phyloP scores from a whole-genome alignment of 768 basidiomycete species.

The Boletus coccyginus region DNA sequence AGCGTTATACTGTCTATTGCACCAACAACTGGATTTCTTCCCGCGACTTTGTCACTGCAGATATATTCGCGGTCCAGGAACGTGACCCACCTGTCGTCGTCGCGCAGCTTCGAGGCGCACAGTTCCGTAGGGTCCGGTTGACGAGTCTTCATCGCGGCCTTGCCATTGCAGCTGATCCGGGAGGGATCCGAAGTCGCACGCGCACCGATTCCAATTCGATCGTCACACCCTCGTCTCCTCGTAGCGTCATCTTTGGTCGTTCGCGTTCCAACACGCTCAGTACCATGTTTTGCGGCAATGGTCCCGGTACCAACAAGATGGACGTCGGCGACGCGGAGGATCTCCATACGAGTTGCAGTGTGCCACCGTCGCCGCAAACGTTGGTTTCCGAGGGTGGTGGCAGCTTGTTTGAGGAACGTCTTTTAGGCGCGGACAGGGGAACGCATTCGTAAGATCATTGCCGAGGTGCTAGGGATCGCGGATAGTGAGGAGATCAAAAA shows the following conservation, averaged over 20 bases:
- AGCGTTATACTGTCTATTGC: constrained; percentile 52
- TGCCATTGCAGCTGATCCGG: constrained; percentile 30
- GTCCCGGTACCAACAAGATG: constrained; percentile 4
- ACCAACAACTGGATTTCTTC: constrained; percentile 42
- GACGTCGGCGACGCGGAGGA: constrained; percentile 6
- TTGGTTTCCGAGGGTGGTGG: constrained; percentile 33
- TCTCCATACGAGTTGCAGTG: constrained; percentile 13
- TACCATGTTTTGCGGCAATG: constrained; percentile 2
- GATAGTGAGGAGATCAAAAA: constrained; percentile 39
- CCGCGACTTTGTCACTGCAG: constrained; percentile 45
- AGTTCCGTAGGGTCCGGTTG: constrained; percentile 56
- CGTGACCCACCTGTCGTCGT: constrained; percentile 42
- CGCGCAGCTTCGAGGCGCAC: constrained; percentile 54
- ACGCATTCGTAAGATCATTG: constrained; percentile 40
- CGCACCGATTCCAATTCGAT: constrained; percentile 31
- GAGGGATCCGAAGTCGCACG: constrained; percentile 3
- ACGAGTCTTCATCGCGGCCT: constrained; percentile 47
- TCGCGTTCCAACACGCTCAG: constrained; percentile 28
- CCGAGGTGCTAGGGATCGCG: constrained; percentile 40
- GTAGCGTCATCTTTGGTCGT: constrained; percentile 28
- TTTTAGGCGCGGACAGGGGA: not conserved
- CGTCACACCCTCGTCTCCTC: constrained; percentile 22
- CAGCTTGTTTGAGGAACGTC: not conserved
- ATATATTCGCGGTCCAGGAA: constrained; percentile 49
- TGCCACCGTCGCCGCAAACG: constrained; percentile 37